Base-by-base conservation (phyloP, 2,329 filamentous ascomycete genomes). In the Pseudomassariella vexata region DNA sequence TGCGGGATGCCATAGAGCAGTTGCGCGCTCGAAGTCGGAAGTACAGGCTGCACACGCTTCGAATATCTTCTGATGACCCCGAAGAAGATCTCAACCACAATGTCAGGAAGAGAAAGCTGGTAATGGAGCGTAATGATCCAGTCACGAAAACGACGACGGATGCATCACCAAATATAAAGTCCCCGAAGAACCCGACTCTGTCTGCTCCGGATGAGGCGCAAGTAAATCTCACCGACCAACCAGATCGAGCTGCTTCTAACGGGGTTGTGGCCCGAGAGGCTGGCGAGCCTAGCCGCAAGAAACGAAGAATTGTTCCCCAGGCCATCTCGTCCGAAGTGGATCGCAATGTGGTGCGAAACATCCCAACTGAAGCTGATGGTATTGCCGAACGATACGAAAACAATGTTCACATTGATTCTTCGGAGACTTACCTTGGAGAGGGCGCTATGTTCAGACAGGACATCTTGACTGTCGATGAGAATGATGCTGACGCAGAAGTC, bases 1-100 rank as follows among this genome's bases (percentile, higher is more conserved):
- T 92, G 3, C 59, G 66, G 10, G 62, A 68, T 37, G 76, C 75
- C 8, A 73, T 89, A 34, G 45, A 62, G 3, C 60, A 67, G 19
- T 65, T 89, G 5, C 71, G 68, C 24, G 47, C 49, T 19, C 58
- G 49, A 27, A 85, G 80, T 31, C 43, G 41, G 2, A 62, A 59
- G 21, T 83, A 76, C 39, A 57, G 44, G 12, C 30, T 45, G 2
- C 52, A 53, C 26, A 38, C 19, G 37, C 34, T 22, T 41, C 41
- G 5, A 30, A 43, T 9, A 34, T 41, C 14, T 5, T 35, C 47
- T 26, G 15, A 28, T 5, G 36, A 38, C 6, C 32, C 40, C 23
- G 26, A 28, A 11, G 34, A 44, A 20, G 21, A 31, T 5, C 17
- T 22, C 17, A 21, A 26, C 9, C 14, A 35, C 15, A 18, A 27